Base-by-base conservation (phyloP, 2,329 filamentous ascomycete species). In the Tricladium varicosporioides region DNA sequence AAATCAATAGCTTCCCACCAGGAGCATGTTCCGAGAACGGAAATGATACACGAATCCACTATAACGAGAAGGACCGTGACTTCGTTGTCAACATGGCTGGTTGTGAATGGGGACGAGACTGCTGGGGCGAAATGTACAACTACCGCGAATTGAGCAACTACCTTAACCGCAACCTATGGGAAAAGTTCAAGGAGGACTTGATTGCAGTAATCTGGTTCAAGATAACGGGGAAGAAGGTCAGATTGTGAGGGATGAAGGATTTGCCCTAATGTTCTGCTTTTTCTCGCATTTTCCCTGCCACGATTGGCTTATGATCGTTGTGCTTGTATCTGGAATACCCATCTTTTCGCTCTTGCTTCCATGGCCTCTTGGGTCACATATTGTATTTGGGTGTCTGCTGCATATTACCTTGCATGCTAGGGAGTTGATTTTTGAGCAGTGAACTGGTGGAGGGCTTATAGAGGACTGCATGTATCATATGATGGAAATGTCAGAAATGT, bases 71-170 rank as follows among this genome's bases (percentile, higher is more conserved):
- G 44, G 92, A 95, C 58, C 84, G 91, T 27, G 94, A 99, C 72
- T 97, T 99, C 69, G 66, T 97, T 48, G 93, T 99, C 67, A 99
- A 97, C 73, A 97, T 99, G 93, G 94, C 94, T 5, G 94, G 94
- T 3, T 99, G 94, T 72, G 89, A 96, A 73, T 97, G 91, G 88
- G 93, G 93, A 3, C 85, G 94, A 50, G 93, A 99, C 75, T 99
- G 94, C 73, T 97, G 93, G 93, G 88, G 87, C 40, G 94, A 99
- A 75, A 97, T 99, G 86, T 96, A 96, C 76, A 88, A 89, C 72
- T 99, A 92, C 76, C 89, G 92, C 52, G 87, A 96, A 72, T 81
- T 96, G 69, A 96, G 91, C 77, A 93, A 96, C 72, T 87, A 86
- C 74, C 81, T 97, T 60, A 97, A 97, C 77, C 84, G 91, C 51